Conservation (phyloP, 2,329 filamentous ascomycete genomes). For the Claviceps cyperi region DNA sequence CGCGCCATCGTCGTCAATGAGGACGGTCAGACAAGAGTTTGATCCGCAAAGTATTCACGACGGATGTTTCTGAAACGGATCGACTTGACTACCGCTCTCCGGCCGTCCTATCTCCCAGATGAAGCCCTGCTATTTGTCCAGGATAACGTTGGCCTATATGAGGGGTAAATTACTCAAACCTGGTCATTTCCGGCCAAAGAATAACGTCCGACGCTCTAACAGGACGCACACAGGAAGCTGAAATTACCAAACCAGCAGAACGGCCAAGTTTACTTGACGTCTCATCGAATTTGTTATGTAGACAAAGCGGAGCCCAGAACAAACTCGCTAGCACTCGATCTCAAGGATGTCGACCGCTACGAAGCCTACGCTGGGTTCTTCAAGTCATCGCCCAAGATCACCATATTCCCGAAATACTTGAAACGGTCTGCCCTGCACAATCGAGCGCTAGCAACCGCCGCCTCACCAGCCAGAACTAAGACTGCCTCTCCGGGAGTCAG, state of each 20-base stretch:
- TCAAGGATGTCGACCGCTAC: conserved; percentile 80
- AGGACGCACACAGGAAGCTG: conserved; percentile 57
- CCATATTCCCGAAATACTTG: conserved; percentile 65
- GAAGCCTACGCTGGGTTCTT: conserved; percentile 91
- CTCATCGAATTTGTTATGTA: conserved; percentile 89
- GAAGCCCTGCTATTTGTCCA: conserved; percentile 93
- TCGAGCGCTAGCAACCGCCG: conserved; percentile 32
- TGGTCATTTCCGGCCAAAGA: background rate
- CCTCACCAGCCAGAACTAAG: conserved; percentile 30
- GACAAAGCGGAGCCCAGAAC: conserved; percentile 75
- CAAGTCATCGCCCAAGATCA: conserved; percentile 90
- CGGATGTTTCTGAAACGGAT: conserved; percentile 96
- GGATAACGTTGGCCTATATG: conserved; percentile 92
- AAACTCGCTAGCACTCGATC: conserved; percentile 69
- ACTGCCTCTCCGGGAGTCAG: conserved; percentile 31
- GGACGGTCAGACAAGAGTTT: background rate
- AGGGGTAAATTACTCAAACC: conserved; percentile 53
- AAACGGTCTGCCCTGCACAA: conserved; percentile 49
- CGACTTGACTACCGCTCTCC: conserved; percentile 89
- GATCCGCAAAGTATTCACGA: conserved; percentile 24
- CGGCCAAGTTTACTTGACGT: conserved; percentile 91
- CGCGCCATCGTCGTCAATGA: background rate
- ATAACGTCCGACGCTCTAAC: background rate
- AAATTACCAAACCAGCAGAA: conserved; percentile 91
- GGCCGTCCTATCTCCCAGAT: conserved; percentile 82